These are phyloP conservation scores for Trametes elegans DNA, from an alignment of 768 basidiomycete species.

Conservation along the genomic window DNA sequence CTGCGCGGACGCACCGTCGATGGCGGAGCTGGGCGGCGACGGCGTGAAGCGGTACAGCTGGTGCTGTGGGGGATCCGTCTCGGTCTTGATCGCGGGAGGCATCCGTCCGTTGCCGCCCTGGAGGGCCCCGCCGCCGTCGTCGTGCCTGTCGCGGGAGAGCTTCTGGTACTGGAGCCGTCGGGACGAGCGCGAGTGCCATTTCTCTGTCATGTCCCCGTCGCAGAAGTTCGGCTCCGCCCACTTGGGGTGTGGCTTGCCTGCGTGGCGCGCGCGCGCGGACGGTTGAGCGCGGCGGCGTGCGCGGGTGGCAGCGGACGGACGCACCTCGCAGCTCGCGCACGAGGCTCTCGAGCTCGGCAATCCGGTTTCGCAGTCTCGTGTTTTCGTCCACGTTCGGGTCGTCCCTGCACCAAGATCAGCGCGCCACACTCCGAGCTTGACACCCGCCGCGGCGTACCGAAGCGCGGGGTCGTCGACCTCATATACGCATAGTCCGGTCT, in stretches of 20 bases:
- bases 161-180: conserved; percentile 48
- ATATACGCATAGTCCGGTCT: conserved; percentile 95
- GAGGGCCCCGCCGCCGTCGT: conserved; percentile 20
- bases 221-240: conserved; percentile 81
- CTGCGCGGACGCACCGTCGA: conserved; percentile 8
- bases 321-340: conserved; percentile 84
- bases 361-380: conserved; percentile 80
- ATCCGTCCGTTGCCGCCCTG: conserved; percentile 12
- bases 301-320: neutral
- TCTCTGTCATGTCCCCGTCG: conserved; percentile 78
- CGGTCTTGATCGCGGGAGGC: conserved; percentile 44
- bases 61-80: conserved; percentile 46
- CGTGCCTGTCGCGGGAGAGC: conserved; percentile 23
- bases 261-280: neutral
- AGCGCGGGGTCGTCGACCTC: conserved; percentile 89
- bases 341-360: conserved; percentile 90
- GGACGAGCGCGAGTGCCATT: conserved; percentile 82
- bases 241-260: conserved; percentile 84
- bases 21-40: conserved; percentile 39
- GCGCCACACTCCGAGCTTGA: neutral
- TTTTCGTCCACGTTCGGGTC: conserved; percentile 87
- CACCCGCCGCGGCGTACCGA: conserved; percentile 45
- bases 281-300: neutral
- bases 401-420: conserved; percentile 47
- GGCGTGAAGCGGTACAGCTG: conserved; percentile 63